Conservation (phyloP, 2,329 filamentous ascomycete species). For the Orbilia ellipsospora region DNA sequence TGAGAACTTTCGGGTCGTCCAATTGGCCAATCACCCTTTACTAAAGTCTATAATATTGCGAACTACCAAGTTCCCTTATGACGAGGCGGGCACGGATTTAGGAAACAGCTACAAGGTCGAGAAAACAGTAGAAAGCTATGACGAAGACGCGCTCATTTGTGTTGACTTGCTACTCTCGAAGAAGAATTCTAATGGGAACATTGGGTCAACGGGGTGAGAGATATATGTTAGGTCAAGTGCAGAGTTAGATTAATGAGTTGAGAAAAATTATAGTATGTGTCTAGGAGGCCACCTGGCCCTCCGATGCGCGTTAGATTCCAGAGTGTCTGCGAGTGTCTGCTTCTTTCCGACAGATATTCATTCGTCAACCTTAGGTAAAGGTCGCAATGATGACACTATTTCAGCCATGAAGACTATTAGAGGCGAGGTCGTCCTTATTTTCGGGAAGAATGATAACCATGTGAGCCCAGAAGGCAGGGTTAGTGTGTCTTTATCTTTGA, state of each 20-base stretch:
- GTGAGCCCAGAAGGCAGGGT: constrained; percentile 80
- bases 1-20: too few species aligned
- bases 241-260: not conserved
- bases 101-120: constrained; percentile 85
- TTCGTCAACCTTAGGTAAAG: constrained; percentile 76
- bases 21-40: too few species aligned
- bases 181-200: constrained; percentile 80
- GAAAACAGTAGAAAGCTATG: constrained; percentile 84
- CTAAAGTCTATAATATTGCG: not conserved
- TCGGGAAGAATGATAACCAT: constrained; percentile 90
- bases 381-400: constrained; percentile 73
- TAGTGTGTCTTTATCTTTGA: constrained; percentile 69
- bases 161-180: constrained; percentile 77
- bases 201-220: constrained; percentile 71
- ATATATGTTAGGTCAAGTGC: not conserved
- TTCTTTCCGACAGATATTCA: constrained; percentile 97
- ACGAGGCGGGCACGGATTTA: constrained; percentile 84
- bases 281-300: constrained; percentile 86
- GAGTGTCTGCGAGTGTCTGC: constrained; percentile 80
- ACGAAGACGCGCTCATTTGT: constrained; percentile 77
- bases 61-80: constrained; percentile 73
- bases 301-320: constrained; percentile 72
- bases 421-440: constrained; percentile 87
- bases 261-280: constrained; percentile 77
- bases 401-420: constrained; percentile 74